Base-by-base conservation (phyloP, 768 basidiomycete genomes). In the Mycena galericulata region DNA sequence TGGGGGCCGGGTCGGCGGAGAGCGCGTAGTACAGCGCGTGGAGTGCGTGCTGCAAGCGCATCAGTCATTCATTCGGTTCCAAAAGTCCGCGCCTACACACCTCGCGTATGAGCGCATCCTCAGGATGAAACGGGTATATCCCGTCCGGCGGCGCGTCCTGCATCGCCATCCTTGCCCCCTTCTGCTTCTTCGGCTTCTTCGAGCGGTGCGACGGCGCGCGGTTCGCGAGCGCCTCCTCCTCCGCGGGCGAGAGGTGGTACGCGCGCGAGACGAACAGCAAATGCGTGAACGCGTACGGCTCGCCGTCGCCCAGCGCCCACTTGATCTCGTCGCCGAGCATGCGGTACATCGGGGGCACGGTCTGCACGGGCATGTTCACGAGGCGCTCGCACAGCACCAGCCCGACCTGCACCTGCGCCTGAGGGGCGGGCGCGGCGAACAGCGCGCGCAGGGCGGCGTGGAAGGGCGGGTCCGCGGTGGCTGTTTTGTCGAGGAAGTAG, bases 301-400 rank as follows among this genome's bases (percentile, higher is more conserved):
- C 86, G 43, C 92, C 94, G 55, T 91, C 89, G 54, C 86, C 83
- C 40, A 87, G 79, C 4, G 93, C 93, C 82, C 85, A 89, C 40
- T 89, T 82, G n/a, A 98, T 82, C 77, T 99, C 97, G 51, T 93
- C 90, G 0, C 84, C 81, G 26, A 99, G 84, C 93, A 98, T 96
- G 47, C 85, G 85, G 78, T 97, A 98, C 90, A 98, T 92, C 1
- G 95, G 96, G 7, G 96, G 92, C 11, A 97, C 86, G 38, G 96
- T 89, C 73, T 98, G 95, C 17, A 96, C 92, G 0, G 97, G 97
- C 91, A 99, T 97, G 77, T 99, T 99, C 71, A 98, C 86, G 56
- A 99, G 83, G 0, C 97, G 86, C 77, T 98, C 95, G 70, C 91
- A 93, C 70, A 99, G 83, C 11, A 98, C 85, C 20, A 98, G 84